Evolutionary conservation across 1,284 basidiomycete genomes (phyloP), one percentile per base, ranked within the genome.

Genomic region (Acaromyces ingoldii): DNA sequence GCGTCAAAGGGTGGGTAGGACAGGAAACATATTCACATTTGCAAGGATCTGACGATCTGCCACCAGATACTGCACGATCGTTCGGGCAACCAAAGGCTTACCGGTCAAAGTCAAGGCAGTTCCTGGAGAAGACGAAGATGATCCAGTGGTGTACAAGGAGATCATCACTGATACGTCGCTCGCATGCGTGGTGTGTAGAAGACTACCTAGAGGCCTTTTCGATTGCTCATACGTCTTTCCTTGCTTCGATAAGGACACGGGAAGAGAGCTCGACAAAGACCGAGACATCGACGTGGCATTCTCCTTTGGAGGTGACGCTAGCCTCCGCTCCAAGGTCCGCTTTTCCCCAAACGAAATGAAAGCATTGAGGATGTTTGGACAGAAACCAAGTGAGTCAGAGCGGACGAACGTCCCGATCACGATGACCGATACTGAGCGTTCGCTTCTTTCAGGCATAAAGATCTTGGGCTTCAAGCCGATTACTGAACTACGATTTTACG

Each of bases 1-100:
- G 91, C 2, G 81, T 97, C 44, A 91, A 91, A 74, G 95, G 92
- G 85, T 92, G 82, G 25, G n/a, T n/a, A n/a, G n/a, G n/a, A n/a
- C n/a, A n/a, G n/a, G n/a, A n/a, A 13, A n/a, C 19, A 34, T 34
- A n/a, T n/a, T 34, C 33, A 13, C 33, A 11, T 34, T 11, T 34
- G 19, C 33, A 34, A 34, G 33, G 11, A n/a, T 13, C 19, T 13
- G 19, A n/a, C 13, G 19, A n/a, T 34, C 19, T 34, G 13, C 13
- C 19, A 34, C 13, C 13, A 11, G 33, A 29, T 45, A 45, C 26
- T 45, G 42, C 22, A 45, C 42, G 6, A 41, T 68, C 4, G 53
- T 46, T 6, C 55, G 52, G 38, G 58, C 60, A 21, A 68, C 44
- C 15, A 58, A 59, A 33, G 62, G 62, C 49, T 57, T 65, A 9